Percentiles rank a stretch among this genome's conserved stretches.
Conservation (phyloP, 305 asterid genomes). For the Fraxinus albicans region DNA sequence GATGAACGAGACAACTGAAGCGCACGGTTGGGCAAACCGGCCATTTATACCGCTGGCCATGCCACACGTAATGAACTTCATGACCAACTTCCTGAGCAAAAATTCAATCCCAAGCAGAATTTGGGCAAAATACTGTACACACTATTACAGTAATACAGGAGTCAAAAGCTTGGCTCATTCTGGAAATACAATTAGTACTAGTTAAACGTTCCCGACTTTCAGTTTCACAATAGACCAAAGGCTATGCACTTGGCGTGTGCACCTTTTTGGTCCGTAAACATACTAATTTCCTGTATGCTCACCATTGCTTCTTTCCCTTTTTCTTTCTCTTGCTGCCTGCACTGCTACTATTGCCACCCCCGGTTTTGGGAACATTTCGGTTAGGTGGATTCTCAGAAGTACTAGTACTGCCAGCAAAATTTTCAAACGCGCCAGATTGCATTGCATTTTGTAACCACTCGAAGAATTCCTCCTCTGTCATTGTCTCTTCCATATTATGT, state of each 20-base stretch:
- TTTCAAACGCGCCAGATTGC: conserved; percentile 68
- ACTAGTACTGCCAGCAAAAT: conserved; percentile 38
- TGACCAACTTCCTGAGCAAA: background rate
- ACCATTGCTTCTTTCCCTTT: conserved; percentile 77
- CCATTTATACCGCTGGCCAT: background rate
- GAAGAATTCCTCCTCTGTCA: conserved; percentile 84
- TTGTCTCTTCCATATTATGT: conserved; percentile 61
- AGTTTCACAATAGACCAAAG: background rate
- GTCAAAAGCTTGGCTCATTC: background rate
- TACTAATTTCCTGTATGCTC: conserved; percentile 8
- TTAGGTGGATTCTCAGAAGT: conserved; percentile 46
- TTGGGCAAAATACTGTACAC: background rate
- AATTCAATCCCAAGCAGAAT: background rate
- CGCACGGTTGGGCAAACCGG: background rate
- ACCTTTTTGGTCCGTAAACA: background rate
- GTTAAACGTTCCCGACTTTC: background rate
- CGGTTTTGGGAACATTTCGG: conserved; percentile 42
- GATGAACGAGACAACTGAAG: background rate
- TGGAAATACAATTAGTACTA: background rate
- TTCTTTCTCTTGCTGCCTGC: conserved; percentile 62
- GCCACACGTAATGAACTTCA: background rate
- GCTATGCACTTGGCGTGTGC: background rate
- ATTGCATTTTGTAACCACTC: conserved; percentile 85
- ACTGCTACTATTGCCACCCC: conserved; percentile 35
- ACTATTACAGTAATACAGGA: background rate